These are phyloP conservation scores for Trichoderma sp. DNA, from an alignment of 2,329 filamentous ascomycete genomes.

Conservation along the genomic window DNA sequence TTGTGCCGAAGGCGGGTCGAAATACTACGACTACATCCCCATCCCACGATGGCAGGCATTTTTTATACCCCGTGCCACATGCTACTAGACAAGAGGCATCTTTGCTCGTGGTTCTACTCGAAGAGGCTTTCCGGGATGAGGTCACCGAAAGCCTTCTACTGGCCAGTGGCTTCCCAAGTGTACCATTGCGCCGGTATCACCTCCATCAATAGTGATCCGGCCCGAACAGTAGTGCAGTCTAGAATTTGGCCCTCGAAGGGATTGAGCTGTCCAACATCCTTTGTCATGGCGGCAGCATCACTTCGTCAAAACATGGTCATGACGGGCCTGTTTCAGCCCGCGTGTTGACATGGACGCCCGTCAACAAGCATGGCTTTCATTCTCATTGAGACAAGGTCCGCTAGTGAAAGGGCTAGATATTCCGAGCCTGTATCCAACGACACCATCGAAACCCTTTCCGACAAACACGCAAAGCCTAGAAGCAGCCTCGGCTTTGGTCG, in stretches of 20 bases:
- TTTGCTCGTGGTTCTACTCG: not conserved
- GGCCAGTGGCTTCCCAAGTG: conserved; percentile 5
- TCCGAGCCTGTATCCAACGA: not conserved
- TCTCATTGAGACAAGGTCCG: not conserved
- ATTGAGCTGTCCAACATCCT: not conserved
- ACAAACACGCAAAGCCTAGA: not conserved
- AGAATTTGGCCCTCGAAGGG: too few species aligned
- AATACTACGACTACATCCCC: conserved; percentile 5
- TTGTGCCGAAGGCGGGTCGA: conserved; percentile 4
- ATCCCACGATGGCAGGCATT: not conserved
- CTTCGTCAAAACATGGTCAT: not conserved
- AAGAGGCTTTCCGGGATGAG: conserved; percentile 19
- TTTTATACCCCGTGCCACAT: not conserved
- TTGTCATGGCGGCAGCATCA: conserved; percentile 6
- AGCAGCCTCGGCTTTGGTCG: not conserved
- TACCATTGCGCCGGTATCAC: conserved; percentile 25
- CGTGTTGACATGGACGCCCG: not conserved
- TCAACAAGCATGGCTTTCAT: not conserved
- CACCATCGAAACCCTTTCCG: not conserved
- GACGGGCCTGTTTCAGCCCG: not conserved
- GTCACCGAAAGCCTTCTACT: conserved; percentile 23
- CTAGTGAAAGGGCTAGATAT: not conserved
- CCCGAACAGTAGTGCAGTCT: not conserved
- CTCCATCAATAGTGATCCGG: conserved; percentile 18
- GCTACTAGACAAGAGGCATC: not conserved